phyloP scores from a whole-genome alignment of 1,284 basidiomycete species.

The Meripilus lineatus region DNA sequence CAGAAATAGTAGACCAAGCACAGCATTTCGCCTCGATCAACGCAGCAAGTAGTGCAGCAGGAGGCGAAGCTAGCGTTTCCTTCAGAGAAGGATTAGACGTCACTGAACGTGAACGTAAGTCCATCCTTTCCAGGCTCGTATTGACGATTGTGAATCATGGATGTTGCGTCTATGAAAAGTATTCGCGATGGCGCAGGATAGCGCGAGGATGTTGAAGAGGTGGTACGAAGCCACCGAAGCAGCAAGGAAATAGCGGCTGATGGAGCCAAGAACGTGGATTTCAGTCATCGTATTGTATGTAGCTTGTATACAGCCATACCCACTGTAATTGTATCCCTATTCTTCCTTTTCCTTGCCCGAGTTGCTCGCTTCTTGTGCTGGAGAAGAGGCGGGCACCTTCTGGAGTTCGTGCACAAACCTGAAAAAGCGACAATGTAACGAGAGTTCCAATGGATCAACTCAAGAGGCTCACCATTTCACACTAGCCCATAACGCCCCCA shows the following conservation, averaged over 20 bases:
- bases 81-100: constrained; percentile 88
- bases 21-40: constrained; percentile 82
- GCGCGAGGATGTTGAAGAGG: constrained; percentile 65
- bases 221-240: constrained; percentile 79
- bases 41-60: constrained; percentile 47
- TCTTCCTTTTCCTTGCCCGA: constrained; percentile 7
- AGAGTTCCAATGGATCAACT: too few relatives aligned
- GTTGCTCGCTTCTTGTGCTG: not conserved
- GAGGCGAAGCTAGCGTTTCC: constrained; percentile 58
- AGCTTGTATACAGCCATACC: constrained; percentile 1
- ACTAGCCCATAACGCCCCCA: constrained; percentile 65
- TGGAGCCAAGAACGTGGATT: not conserved
- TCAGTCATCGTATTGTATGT: constrained; percentile 2
- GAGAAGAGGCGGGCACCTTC: constrained; percentile 11
- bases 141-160: not conserved
- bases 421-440: not conserved
- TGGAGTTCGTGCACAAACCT: constrained; percentile 38
- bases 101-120: constrained; percentile 82
- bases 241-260: constrained; percentile 34
- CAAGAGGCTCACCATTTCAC: constrained; percentile 62
- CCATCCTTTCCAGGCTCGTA: not conserved
- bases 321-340: not conserved
- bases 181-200: constrained; percentile 80
- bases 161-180: constrained; percentile 40
- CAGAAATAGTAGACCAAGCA: constrained; percentile 84